These are phyloP conservation scores for Paralagenidium karlingii DNA, from an alignment of 352 stramenopile species.

Conservation along the genomic window DNA sequence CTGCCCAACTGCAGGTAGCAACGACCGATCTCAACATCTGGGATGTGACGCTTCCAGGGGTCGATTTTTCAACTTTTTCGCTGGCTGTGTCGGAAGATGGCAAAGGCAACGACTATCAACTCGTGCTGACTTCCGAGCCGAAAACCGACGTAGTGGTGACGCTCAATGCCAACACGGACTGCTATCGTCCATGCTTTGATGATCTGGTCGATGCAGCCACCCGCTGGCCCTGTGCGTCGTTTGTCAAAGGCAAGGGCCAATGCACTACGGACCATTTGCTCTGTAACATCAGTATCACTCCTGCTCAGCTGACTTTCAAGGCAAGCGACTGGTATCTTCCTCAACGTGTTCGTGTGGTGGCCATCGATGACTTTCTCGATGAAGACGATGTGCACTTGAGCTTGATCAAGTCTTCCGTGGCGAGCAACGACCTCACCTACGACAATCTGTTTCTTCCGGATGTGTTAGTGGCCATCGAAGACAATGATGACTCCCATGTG, in stretches of 20 bases:
- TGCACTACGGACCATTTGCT: slow-evolving; percentile 13
- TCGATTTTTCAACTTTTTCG: slow-evolving; percentile 56
- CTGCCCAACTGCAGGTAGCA: slow-evolving; percentile 4
- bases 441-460: slow-evolving; percentile 35
- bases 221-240: no score
- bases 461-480: slow-evolving; percentile 50
- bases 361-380: slow-evolving; percentile 54
- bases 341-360: slow-evolving; percentile 52
- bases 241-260: no score
- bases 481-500: slow-evolving; percentile 44
- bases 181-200: slow-evolving; percentile 35
- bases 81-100: slow-evolving; percentile 52
- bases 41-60: slow-evolving; percentile 34
- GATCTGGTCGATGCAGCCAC: slow-evolving; percentile 16
- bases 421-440: slow-evolving; percentile 43
- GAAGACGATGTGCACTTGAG: slow-evolving; percentile 50
- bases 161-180: slow-evolving; percentile 31
- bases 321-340: slow-evolving; percentile 36
- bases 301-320: slow-evolving; percentile 32
- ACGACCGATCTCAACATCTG: slow-evolving; percentile 16
- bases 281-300: slow-evolving; percentile 56
- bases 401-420: slow-evolving; percentile 25
- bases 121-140: slow-evolving; percentile 50
- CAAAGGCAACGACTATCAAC: slow-evolving; percentile 59
- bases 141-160: slow-evolving; percentile 26